phyloP scores from a whole-genome alignment of 306 rosid species.

The Arachis stenosperma region DNA sequence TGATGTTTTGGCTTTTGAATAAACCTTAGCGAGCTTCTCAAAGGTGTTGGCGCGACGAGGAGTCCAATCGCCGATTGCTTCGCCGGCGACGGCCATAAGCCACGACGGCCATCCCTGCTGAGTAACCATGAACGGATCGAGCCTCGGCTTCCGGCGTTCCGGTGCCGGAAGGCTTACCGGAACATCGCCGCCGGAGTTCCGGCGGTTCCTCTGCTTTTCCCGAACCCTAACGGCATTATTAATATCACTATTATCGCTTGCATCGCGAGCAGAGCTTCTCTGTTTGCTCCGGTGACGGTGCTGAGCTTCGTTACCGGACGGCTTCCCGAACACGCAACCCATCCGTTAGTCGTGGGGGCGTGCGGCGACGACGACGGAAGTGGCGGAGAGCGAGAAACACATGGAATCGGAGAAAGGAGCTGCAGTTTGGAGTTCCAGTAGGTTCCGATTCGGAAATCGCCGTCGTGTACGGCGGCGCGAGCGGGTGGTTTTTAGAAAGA shows the following conservation, averaged over 20 bases:
- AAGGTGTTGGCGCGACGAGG: constrained; percentile 96
- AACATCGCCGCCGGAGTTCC: constrained; percentile 47
- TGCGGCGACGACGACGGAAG: constrained; percentile 33
- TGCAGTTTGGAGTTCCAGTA: constrained; percentile 33
- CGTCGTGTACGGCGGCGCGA: constrained; percentile 15
- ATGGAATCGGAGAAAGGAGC: constrained; percentile 34
- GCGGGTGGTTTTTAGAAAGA: constrained; percentile 28
- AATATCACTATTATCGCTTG: constrained; percentile 38
- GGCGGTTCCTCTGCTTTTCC: constrained; percentile 40
- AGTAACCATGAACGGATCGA: constrained; percentile 47
- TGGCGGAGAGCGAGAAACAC: constrained; percentile 37
- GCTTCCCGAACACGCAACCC: constrained; percentile 86
- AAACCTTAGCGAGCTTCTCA: constrained; percentile 91
- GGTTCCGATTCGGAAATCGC: not conserved
- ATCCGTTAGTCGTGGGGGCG: constrained; percentile 54
- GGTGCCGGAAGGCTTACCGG: constrained; percentile 41
- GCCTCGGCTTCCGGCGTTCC: constrained; percentile 62
- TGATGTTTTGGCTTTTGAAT: constrained; percentile 14
- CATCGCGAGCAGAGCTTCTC: constrained; percentile 28
- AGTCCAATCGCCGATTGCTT: constrained; percentile 87
- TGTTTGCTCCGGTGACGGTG: constrained; percentile 44
- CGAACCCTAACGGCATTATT: constrained; percentile 44
- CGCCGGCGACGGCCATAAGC: constrained; percentile 90
- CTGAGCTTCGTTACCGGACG: constrained; percentile 36
- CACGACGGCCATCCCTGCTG: constrained; percentile 97